Percentiles rank a stretch among this genome's conserved stretches.
Conservation (phyloP, 2,329 filamentous ascomycete species). For the Aureobasidium sp. region DNA sequence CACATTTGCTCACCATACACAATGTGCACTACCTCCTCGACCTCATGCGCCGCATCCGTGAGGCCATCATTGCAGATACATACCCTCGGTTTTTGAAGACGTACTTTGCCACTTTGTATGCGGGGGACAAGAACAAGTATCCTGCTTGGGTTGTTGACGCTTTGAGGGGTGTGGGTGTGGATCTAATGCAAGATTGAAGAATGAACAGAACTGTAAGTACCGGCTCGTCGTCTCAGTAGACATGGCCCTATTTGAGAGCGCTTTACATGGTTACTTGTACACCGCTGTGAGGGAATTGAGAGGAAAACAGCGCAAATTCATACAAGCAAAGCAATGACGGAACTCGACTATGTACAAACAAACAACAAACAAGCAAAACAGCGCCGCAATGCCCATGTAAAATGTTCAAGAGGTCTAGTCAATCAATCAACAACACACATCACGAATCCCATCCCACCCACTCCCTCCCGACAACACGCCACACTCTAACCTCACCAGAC, state of each 20-base stretch:
- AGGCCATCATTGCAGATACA: conserved; percentile 70
- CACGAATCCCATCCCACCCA: conserved; percentile 77
- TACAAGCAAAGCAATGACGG: no score
- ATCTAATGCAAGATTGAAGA: conserved; percentile 45
- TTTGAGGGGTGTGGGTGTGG: conserved; percentile 67
- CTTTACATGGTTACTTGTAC: no score
- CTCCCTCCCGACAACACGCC: conserved; percentile 83
- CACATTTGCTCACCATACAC: conserved; percentile 79
- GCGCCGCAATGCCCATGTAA: no score
- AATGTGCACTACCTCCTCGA: conserved; percentile 89
- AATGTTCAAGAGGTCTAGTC: no score
- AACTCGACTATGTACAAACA: no score
- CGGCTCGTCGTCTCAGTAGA: no score
- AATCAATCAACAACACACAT: no score
- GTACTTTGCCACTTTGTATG: conserved; percentile 71
- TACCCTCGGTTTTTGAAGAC: conserved; percentile 68
- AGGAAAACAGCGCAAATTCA: no score
- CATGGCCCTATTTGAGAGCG: no score
- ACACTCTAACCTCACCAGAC: conserved; percentile 93
- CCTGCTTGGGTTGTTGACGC: conserved; percentile 81
- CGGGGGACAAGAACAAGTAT: conserved; percentile 52
- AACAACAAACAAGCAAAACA: background rate
- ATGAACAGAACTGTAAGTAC: no score
- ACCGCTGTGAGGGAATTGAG: no score
- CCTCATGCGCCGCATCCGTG: conserved; percentile 66